Evolutionary conservation across 2,329 filamentous ascomycete genomes (phyloP), one percentile per base, ranked within the genome.

Genomic region (Botrytis galanthina): DNA sequence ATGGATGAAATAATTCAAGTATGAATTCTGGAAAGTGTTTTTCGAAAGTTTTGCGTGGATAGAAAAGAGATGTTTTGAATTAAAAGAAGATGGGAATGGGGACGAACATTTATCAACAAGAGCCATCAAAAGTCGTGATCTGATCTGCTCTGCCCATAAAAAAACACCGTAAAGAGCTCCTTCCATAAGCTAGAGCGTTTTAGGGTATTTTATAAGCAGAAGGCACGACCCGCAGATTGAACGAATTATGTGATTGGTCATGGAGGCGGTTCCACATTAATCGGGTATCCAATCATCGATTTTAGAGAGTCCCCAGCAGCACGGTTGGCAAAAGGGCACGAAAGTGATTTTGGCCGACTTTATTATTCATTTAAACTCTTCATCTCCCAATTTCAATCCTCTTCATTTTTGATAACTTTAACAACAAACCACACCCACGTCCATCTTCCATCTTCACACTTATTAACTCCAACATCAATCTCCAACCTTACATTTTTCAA

Each of bases 401-500:
- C 59, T 63, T 59, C 54, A 32, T 57, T 39, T 26, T 39, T 26
- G 46, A 62, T 68, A 44, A 51, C 59, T 70, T 71, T 39, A 39
- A 68, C 46, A 51, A 68, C 64, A 54, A 67, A 68, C 26, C 46
- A 62, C 37, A 62, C 60, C 37, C 35, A 67, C 63, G 63, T n/a
- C 22, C 32, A 37, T 39, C 44, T 29, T 16, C 16, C 32, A 48
- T 51, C 44, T 51, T 9, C 9, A 22, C 16, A 29, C 46, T 39
- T 51, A n/a, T n/a, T n/a, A n/a, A 39, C 68, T 73, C 71, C 71
- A 57, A 60, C 42, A 26, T 37, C 64, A 32, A 42, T 42, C 18
- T 37, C 7, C 48, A 32, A 57, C 29, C 70, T 69, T 73, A 69
- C 77, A 82, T 82, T 80, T 81, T 81, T 81, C 74, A 63, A 73